Evolutionary conservation across 805 yeast species (phyloP), one percentile per base, ranked within the genome.

Genomic region (Ogataea sp.): DNA sequence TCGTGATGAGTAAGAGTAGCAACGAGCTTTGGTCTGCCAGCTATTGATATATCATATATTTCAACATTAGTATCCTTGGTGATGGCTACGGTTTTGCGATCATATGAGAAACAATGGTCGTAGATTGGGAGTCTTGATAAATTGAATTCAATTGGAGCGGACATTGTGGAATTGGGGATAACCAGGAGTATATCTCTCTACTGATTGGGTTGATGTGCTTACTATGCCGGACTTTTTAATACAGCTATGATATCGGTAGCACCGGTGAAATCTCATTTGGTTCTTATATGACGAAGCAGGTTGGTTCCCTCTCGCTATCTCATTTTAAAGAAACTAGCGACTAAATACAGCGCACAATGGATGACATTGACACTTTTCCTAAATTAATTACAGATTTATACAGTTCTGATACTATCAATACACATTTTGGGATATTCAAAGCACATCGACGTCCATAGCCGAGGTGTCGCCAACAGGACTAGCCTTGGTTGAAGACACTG

Each of bases 91-190:
- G 65, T 45, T 26, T 61, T 51, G 42, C 67, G 62, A 60, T 86
- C 94, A 18, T 73, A 69, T 21, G 88, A 80, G 63, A 86, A 89
- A 42, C 88, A 80, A 61, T 90, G 97, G 58, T 93, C 96, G 54
- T 89, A 85, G 53, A 89, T 85, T 46, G 96, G 90, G 41, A 73
- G 73, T 59, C 80, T 84, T 47, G 94, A 88, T 54, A 90, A 75
- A 55, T 75, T 80, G 58, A 75, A 80, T 31, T 62, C 56, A 26
- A 61, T 55, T 38, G 77, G 69, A 20, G 48, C 39, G 41, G 58
- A 51, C 60, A 53, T 61, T n/a, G 18, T 15, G n/a, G 13, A 20
- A 16, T 10, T 14, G 29, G 6, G 23, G 13, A 6, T 16, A 33
- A 42, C 41, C 58, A 57, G 64, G 64, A 59, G 64, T 54, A 43